Conservation (phyloP, 2,329 filamentous ascomycete species). For the Aspergillus calidoustus region DNA sequence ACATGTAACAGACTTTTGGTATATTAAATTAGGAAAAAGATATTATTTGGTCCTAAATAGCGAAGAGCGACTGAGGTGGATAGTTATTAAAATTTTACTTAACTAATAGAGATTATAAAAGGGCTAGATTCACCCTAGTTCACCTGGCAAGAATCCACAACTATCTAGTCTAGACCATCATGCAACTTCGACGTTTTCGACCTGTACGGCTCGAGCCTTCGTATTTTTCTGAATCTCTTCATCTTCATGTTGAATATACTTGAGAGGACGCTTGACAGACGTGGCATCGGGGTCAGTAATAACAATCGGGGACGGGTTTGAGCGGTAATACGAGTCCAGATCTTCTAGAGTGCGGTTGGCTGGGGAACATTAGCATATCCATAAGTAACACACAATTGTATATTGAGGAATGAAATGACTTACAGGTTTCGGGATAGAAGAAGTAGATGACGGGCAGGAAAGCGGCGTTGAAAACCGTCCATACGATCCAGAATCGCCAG, state of each 20-base stretch:
- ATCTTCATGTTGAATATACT: constrained; percentile 55
- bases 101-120: no score
- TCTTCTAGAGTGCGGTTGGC: constrained; percentile 38
- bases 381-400: neutral
- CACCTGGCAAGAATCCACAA: neutral
- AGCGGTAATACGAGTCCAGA: constrained; percentile 45
- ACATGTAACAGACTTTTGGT: no score
- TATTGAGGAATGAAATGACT: neutral
- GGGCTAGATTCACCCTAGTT: no score
- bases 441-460: constrained; percentile 56
- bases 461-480: constrained; percentile 49
- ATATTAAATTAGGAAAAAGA: no score
- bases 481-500: constrained; percentile 53
- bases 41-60: no score
- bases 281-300: constrained; percentile 55
- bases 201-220: neutral
- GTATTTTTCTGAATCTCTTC: constrained; percentile 29
- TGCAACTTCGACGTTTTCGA: constrained; percentile 7
- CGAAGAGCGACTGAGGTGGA: no score
- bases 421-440: constrained; percentile 41
- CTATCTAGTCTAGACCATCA: neutral
- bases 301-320: constrained; percentile 50
- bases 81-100: no score
- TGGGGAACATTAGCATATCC: neutral
- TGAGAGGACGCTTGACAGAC: constrained; percentile 50